Percentiles rank a stretch among this genome's conserved stretches.
phyloP scores from a whole-genome alignment of 2,329 filamentous ascomycete species.

The Karstenula rhodostoma region DNA sequence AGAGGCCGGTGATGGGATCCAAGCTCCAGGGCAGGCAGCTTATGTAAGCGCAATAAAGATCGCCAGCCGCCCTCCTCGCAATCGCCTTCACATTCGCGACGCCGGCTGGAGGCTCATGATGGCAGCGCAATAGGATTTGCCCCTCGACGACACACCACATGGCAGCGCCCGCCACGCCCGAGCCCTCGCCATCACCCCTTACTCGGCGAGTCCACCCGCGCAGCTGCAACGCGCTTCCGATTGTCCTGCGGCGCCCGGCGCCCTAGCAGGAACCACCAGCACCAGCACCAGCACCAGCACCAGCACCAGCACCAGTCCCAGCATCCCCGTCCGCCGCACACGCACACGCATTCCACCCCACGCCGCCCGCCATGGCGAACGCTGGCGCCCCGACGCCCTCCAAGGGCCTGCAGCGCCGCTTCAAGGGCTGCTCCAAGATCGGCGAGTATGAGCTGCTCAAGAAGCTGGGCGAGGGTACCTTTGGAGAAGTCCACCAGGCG shows the following conservation, averaged over 20 bases:
- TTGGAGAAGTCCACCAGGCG: conserved; percentile 95
- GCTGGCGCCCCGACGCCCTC: conserved; percentile 51
- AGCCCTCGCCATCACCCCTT: conserved; percentile 18
- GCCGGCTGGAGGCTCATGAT: conserved; percentile 20
- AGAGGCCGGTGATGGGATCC: conserved; percentile 26
- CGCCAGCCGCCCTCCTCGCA: conserved; percentile 15
- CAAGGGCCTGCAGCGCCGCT: conserved; percentile 64
- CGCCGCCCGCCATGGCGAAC: conserved; percentile 29
- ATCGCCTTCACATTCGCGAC: conserved; percentile 28
- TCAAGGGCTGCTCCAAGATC: conserved; percentile 85
- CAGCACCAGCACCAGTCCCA: background rate
- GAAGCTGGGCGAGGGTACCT: conserved; percentile 94
- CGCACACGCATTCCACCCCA: conserved; percentile 8
- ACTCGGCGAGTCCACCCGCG: conserved; percentile 24
- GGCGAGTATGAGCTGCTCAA: conserved; percentile 79
- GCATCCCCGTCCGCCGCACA: background rate
- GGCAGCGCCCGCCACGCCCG: conserved; percentile 28
- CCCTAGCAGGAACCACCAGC: conserved; percentile 13
- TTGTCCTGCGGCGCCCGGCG: conserved; percentile 24
- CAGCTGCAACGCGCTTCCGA: conserved; percentile 17
- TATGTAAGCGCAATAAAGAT: no score
- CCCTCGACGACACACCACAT: conserved; percentile 26
- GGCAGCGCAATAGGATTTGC: conserved; percentile 25
- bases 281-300: conserved; percentile 5
- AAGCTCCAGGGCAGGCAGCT: background rate